Percentiles rank a stretch among this genome's conserved stretches.
Conservation (phyloP, 2,329 filamentous ascomycete species). For the Ceratocystis lukuohia region DNA sequence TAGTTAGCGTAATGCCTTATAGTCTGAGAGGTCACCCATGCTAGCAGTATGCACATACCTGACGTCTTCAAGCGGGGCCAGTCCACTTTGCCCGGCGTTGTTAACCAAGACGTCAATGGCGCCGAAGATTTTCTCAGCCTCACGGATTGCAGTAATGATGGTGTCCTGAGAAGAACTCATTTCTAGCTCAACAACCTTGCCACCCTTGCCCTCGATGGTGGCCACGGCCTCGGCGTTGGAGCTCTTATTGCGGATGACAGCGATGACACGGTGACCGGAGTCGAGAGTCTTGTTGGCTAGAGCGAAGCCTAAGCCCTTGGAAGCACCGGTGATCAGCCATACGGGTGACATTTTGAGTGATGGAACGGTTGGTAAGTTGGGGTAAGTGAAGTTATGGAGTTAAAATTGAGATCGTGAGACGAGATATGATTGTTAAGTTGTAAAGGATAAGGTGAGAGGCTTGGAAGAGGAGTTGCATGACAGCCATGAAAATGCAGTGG, state of each 20-base stretch:
- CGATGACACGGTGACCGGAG: slow-evolving; percentile 36
- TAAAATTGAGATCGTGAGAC: background rate
- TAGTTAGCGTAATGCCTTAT: background rate
- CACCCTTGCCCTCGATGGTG: slow-evolving; percentile 23
- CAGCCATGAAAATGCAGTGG: too few species aligned
- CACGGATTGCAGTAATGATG: slow-evolving; percentile 27
- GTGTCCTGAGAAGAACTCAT: slow-evolving; percentile 27
- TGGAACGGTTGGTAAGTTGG: background rate
- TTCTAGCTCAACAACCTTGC: slow-evolving; percentile 29
- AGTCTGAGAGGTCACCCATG: too few species aligned
- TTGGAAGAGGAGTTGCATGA: too few species aligned
- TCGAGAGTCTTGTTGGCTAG: slow-evolving; percentile 32
- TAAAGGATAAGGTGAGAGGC: too few species aligned
- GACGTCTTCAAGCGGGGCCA: slow-evolving; percentile 33
- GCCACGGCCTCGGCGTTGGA: slow-evolving; percentile 26
- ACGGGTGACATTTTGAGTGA: slow-evolving; percentile 23
- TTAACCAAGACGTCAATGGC: slow-evolving; percentile 35
- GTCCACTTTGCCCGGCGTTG: slow-evolving; percentile 33
- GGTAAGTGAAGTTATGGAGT: background rate
- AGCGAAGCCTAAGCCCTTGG: slow-evolving; percentile 34
- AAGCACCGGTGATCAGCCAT: slow-evolving; percentile 39
- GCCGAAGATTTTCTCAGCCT: slow-evolving; percentile 29
- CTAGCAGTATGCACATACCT: slow-evolving; percentile 12
- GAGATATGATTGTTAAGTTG: too few species aligned
- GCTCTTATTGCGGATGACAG: slow-evolving; percentile 30